Base-by-base conservation (phyloP, 2,329 filamentous ascomycete species). In the Raffaelea deltoideospora region DNA sequence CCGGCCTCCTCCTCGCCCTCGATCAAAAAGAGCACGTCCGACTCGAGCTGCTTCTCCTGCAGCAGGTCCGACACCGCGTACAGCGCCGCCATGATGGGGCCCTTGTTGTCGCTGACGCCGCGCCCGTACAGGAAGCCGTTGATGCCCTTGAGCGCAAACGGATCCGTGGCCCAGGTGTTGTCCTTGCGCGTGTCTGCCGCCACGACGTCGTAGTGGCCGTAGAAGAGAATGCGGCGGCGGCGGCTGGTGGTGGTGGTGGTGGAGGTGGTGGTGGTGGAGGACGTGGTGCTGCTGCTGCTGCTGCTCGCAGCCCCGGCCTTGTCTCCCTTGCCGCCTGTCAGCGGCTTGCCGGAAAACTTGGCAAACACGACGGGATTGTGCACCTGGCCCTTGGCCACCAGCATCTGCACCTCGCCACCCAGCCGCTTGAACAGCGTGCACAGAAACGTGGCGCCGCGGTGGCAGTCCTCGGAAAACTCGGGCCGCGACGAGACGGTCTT, bases 191-290 rank as follows among this genome's bases (percentile, higher is more conserved):
- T 77, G 46, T 94, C 85, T 0, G 90, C 90, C 1, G 86, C 73
- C 4, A 98, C 90, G 3, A 98, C 87, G 52, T 98, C 90, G 61
- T 98, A 98, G 54, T 98, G 90, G 0, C 92, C 90, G 51, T 98
- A 98, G 54, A 98, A 98, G 0, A 98, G 62, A 9, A 96, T 83
- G 22, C 84, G 86, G 59, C 90, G 94, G 15, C 83, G 72, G 20
- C 72, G 64, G 20, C 71, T 67, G 10, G 0, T 72, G 61, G 1
- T 75, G 71, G 22, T 23, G 10, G 3, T 29, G n/a, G n/a, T n/a
- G n/a, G n/a, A n/a, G n/a, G n/a, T n/a, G n/a, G n/a, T n/a, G n/a
- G n/a, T n/a, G n/a, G n/a, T n/a, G n/a, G n/a, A n/a, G n/a, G n/a
- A n/a, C n/a, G n/a, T n/a, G n/a, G n/a, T n/a, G n/a, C 22, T 22